Evolutionary conservation across 192 early-diverging fungal genomes (phyloP).

Genomic region (Rhizoclosmatium globosum): DNA sequence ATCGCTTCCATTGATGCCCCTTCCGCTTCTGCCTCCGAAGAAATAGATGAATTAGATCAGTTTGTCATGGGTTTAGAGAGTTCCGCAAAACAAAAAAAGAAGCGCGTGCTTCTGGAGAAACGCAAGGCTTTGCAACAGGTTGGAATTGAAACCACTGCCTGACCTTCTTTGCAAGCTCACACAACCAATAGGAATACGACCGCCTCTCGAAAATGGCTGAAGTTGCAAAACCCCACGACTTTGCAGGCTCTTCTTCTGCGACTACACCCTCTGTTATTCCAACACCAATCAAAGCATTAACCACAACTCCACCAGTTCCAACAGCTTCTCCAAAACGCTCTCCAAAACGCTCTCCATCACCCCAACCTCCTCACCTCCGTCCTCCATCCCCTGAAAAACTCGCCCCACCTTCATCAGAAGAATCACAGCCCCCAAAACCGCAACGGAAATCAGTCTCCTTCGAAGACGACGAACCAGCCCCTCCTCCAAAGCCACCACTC

Average conservation of each 20-base stretch:
- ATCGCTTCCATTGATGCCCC: constrained; percentile 19
- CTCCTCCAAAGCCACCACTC: background rate
- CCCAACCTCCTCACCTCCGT: background rate
- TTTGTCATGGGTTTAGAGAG: constrained; percentile 43
- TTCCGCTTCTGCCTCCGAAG: background rate
- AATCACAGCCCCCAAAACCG: background rate
- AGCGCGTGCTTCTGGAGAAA: constrained; percentile 21
- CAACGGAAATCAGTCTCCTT: background rate
- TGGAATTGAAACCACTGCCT: background rate
- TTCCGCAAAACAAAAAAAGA: constrained; percentile 33
- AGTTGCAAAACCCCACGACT: constrained; percentile 35
- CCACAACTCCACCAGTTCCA: background rate
- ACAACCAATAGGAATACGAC: constrained; percentile 32
- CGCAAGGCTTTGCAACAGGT: constrained; percentile 31
- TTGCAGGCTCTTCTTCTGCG: background rate
- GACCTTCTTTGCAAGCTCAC: background rate
- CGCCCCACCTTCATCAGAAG: background rate
- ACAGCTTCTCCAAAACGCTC: background rate
- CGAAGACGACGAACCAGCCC: background rate
- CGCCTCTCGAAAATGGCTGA: constrained; percentile 35
- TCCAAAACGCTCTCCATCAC: background rate
- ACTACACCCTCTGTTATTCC: background rate
- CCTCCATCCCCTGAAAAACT: background rate
- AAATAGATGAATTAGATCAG: constrained; percentile 57
- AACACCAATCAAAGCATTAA: background rate